phyloP scores from a whole-genome alignment of 257 asterid species.

The Knoxia roxburghii region DNA sequence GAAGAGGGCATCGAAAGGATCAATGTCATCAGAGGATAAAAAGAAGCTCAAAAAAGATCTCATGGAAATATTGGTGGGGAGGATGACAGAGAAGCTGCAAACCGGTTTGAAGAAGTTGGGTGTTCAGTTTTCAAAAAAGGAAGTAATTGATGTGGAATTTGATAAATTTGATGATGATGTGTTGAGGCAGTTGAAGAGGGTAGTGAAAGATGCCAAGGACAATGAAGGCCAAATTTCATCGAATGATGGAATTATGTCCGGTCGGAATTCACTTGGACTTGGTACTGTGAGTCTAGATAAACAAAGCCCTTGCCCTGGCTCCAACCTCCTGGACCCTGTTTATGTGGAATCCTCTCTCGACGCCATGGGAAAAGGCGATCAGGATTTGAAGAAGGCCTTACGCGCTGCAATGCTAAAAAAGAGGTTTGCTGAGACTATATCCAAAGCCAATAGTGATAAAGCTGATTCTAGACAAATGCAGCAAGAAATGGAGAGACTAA shows the following conservation, averaged over 20 bases:
- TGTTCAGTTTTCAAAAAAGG: conserved; percentile 13
- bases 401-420: conserved; percentile 74
- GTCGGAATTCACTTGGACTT: conserved; percentile 41
- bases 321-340: conserved; percentile 24
- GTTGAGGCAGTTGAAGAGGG: conserved; percentile 43
- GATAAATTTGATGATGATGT: conserved; percentile 34
- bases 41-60: conserved; percentile 33
- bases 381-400: conserved; percentile 65
- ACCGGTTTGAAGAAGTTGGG: conserved; percentile 26
- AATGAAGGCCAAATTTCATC: conserved; percentile 12
- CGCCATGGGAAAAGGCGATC: conserved; percentile 42
- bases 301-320: conserved; percentile 21
- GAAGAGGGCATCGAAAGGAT: conserved; percentile 24
- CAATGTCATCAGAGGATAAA: conserved; percentile 31
- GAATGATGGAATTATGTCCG: conserved; percentile 13
- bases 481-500: conserved; percentile 50
- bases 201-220: conserved; percentile 32
- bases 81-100: conserved; percentile 30
- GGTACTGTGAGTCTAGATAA: conserved; percentile 35
- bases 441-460: conserved; percentile 49
- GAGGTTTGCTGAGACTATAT: conserved; percentile 75
- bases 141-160: conserved; percentile 19
- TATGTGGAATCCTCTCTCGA: conserved; percentile 33
- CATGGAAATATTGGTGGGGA: conserved; percentile 28
- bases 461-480: conserved; percentile 37